phyloP scores from a whole-genome alignment of 1,139 yeast species.

The Suhomyces ambrosiae region DNA sequence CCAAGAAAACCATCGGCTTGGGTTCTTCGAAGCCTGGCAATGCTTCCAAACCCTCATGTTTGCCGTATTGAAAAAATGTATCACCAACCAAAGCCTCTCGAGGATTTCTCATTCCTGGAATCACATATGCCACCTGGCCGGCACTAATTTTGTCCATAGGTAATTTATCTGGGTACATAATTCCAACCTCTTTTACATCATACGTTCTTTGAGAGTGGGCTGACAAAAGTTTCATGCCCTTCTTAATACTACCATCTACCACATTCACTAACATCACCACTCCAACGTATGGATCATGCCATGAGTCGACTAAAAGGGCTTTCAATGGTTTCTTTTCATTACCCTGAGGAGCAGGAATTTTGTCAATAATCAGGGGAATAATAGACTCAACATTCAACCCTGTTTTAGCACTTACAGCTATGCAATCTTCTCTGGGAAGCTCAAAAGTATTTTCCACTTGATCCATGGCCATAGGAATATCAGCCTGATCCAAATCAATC shows the following conservation, averaged over 20 bases:
- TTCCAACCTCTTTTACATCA: constrained; percentile 90
- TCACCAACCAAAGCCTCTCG: constrained; percentile 91
- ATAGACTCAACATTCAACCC: constrained; percentile 77
- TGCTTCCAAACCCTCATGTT: constrained; percentile 63
- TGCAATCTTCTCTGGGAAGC: constrained; percentile 69
- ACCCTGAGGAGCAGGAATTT: constrained; percentile 75
- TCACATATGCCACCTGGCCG: constrained; percentile 93
- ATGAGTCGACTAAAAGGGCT: constrained; percentile 87
- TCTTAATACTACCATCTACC: constrained; percentile 76
- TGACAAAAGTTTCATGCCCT: constrained; percentile 74
- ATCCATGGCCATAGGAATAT: constrained; percentile 75
- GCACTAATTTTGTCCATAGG: constrained; percentile 66
- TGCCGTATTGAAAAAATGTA: constrained; percentile 74
- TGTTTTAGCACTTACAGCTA: constrained; percentile 90
- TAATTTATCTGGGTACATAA: constrained; percentile 87
- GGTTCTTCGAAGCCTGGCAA: constrained; percentile 96
- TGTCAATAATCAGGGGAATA: constrained; percentile 76
- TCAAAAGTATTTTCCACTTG: constrained; percentile 87
- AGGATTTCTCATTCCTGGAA: constrained; percentile 91
- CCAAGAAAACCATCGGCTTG: constrained; percentile 97
- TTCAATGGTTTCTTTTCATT: constrained; percentile 57
- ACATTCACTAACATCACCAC: constrained; percentile 86
- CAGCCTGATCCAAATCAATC: constrained; percentile 87
- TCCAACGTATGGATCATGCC: constrained; percentile 94
- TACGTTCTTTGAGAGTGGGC: constrained; percentile 77